Evolutionary conservation across 2,329 filamentous ascomycete species (phyloP).

Genomic region (Periconia macrospinosa): DNA sequence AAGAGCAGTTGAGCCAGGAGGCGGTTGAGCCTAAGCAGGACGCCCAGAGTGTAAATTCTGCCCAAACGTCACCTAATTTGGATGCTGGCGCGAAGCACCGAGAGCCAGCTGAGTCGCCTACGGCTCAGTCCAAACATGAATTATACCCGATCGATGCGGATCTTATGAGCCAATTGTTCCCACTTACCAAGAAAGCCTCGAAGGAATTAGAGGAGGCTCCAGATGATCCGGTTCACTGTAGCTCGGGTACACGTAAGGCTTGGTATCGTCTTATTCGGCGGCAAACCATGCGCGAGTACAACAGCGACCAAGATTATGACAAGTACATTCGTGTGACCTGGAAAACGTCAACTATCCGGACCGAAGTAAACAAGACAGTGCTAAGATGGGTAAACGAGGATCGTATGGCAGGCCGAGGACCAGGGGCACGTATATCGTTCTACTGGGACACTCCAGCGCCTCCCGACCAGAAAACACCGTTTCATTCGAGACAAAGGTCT

Average conservation of each 20-base stretch:
- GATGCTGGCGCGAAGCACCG: neutral
- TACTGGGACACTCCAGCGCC: conserved; percentile 40
- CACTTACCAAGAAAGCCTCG: conserved; percentile 2
- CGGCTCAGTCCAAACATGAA: neutral
- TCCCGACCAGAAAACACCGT: conserved; percentile 14
- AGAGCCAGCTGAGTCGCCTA: neutral
- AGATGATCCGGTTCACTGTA: conserved; percentile 37
- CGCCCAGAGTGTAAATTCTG: neutral
- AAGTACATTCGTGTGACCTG: conserved; percentile 44
- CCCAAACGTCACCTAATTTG: neutral
- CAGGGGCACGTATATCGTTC: conserved; percentile 37
- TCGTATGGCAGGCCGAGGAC: conserved; percentile 39
- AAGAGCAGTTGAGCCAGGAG: conserved; percentile 9
- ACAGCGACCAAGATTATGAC: conserved; percentile 35
- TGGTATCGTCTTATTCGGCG: conserved; percentile 45
- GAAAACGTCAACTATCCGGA: conserved; percentile 34
- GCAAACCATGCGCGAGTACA: conserved; percentile 43
- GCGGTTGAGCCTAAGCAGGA: neutral
- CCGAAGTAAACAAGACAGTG: conserved; percentile 40
- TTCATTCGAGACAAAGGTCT: conserved; percentile 29
- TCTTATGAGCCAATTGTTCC: conserved; percentile 33
- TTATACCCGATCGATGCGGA: conserved; percentile 15
- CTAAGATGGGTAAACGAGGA: conserved; percentile 42
- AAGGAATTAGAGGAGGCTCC: conserved; percentile 18
- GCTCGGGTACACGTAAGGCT: conserved; percentile 35